Conservation (phyloP, 2,329 filamentous ascomycete genomes). For the Plenodomus tracheiphilus region DNA sequence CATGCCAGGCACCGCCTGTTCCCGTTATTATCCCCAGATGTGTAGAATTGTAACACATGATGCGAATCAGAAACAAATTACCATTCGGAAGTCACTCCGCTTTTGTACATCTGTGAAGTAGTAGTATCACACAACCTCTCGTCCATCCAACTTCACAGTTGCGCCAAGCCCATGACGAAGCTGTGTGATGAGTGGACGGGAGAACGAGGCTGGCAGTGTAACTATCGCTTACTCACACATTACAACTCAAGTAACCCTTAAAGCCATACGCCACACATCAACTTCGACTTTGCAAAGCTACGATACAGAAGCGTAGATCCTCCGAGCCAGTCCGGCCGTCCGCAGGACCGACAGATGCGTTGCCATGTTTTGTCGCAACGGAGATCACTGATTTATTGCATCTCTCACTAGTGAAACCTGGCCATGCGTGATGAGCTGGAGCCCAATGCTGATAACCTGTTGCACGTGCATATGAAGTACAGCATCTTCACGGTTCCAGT, state of each 20-base stretch:
- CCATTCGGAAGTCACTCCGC: not conserved
- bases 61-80: not conserved
- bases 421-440: not conserved
- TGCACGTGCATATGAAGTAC: not conserved
- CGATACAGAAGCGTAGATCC: not conserved
- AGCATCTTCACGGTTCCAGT: not conserved
- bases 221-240: not conserved
- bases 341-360: too few species aligned
- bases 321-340: not conserved
- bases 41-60: not conserved
- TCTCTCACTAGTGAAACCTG: not conserved
- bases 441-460: not conserved
- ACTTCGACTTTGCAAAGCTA: not conserved
- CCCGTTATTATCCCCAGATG: not conserved
- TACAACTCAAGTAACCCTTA: not conserved
- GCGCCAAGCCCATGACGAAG: not conserved
- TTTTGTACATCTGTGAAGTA: not conserved
- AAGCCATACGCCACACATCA: not conserved
- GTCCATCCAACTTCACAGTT: not conserved
- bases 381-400: not conserved
- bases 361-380: not conserved
- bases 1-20: not conserved
- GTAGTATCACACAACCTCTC: not conserved
- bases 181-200: not conserved
- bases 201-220: constrained; percentile 1